These are phyloP conservation scores for Capsicum pubescens DNA, from an alignment of 257 asterid genomes.

Conservation along the genomic window DNA sequence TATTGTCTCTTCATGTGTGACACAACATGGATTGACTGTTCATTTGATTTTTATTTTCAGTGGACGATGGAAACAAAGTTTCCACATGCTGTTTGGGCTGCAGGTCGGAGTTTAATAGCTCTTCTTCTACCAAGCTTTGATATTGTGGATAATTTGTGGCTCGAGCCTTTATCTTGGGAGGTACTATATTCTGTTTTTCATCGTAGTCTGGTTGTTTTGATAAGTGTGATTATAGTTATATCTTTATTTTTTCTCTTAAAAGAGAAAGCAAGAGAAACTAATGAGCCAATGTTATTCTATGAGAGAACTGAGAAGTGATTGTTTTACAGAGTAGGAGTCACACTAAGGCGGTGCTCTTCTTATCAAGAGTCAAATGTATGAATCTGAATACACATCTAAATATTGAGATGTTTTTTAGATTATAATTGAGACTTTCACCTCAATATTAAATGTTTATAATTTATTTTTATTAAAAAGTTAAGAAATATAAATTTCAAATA, in stretches of 20 bases:
- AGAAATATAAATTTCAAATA: neutral
- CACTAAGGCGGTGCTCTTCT: neutral
- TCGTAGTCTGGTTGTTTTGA: neutral
- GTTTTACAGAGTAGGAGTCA: slow-evolving; percentile 16
- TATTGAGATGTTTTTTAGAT: neutral
- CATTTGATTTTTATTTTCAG: slow-evolving; percentile 43
- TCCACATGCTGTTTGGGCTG: slow-evolving; percentile 99
- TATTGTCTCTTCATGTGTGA: slow-evolving; percentile 7
- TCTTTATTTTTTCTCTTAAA: neutral
- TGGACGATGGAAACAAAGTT: slow-evolving; percentile 88
- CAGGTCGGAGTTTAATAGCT: slow-evolving; percentile 96
- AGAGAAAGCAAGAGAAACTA: slow-evolving; percentile 4
- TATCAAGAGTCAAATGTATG: neutral
- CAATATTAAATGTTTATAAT: slow-evolving; percentile 1
- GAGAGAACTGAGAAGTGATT: slow-evolving; percentile 19
- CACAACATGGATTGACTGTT: slow-evolving; percentile 28
- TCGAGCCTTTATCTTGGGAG: slow-evolving; percentile 96
- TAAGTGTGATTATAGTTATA: neutral
- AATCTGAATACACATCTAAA: neutral
- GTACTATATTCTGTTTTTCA: slow-evolving; percentile 48
- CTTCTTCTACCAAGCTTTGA: slow-evolving; percentile 88
- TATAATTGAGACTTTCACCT: neutral
- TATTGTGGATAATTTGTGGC: slow-evolving; percentile 88
- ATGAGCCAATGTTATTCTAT: neutral
- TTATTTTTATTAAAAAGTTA: neutral